A percentile compares a stretch with the other conserved stretches of the same genome.
Conservation (phyloP, 1,284 basidiomycete genomes). For the Spongiforma sp. region DNA sequence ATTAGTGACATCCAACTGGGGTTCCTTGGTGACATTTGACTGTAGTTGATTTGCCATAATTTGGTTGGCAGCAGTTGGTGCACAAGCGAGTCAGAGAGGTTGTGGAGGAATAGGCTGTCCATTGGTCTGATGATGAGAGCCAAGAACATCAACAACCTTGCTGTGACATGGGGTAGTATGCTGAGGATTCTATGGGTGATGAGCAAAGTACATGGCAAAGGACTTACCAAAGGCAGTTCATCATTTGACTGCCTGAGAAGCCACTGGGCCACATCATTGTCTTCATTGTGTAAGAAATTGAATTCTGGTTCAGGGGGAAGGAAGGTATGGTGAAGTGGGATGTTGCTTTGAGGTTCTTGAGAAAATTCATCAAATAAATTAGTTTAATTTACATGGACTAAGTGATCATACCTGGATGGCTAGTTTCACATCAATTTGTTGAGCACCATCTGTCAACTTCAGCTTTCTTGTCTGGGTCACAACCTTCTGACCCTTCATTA, state of each 20-base stretch:
- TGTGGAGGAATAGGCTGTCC: not conserved
- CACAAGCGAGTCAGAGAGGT: not conserved
- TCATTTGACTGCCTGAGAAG: not conserved
- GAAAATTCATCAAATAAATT: not conserved
- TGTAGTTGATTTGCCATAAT: not conserved
- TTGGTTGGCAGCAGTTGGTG: not conserved
- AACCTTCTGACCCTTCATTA: not conserved
- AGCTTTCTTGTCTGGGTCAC: not conserved
- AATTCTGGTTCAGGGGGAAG: conserved; percentile 1
- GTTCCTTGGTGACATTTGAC: not conserved
- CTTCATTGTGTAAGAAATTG: not conserved
- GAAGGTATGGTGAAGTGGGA: not conserved
- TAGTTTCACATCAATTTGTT: not conserved
- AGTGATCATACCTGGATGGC: not conserved
- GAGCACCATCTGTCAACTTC: not conserved
- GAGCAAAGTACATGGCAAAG: not conserved
- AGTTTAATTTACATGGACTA: not conserved
- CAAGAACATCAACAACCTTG: not conserved
- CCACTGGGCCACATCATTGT: not conserved
- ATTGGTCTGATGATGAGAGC: not conserved
- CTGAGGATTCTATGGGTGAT: not conserved
- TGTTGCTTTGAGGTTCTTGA: not conserved
- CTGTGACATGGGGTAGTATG: not conserved
- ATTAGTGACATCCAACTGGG: not conserved
- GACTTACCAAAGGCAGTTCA: not conserved